Base-by-base conservation (phyloP, 1,284 basidiomycete species). In the Chalciporus sp. region DNA sequence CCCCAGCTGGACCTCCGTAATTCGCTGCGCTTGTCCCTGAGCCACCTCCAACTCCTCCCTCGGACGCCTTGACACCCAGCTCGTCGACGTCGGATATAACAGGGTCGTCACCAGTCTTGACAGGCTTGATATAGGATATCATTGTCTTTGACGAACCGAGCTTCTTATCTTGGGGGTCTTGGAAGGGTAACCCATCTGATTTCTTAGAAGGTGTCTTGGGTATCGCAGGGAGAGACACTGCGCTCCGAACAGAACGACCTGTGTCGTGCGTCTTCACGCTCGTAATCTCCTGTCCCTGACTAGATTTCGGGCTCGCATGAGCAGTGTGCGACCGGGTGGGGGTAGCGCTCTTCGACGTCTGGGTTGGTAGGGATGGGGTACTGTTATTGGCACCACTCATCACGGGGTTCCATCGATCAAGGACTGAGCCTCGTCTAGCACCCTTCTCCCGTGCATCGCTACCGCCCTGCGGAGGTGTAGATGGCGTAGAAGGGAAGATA, bases 341-440 rank as follows among this genome's bases (percentile, higher is more conserved):
- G 0, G 57, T 54, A n/a, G 53, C 51, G 35, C 72, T 72, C 51
- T 75, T 76, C 12, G 76, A 72, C 3, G 76, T 62, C 2, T 65
- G 50, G 29, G 72, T 64, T 16, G 76, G 68, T 7, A 74, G 65
- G 9, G 72, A 68, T 0, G 79, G 66, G 1, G 71, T 51, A 10
- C 53, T 48, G 17, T 33, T 54, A 7, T 42, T 42, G 5, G 10
- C 52, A 42, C 59, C 51, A 33, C 55, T 67, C 58, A 66, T 57
- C 46, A 56, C 43, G 7, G 77, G 71, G 47, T 81, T 84, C 88
- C 88, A 90, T 28, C 88, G 79, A 63, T 89, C 85, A 39, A 90
- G 75, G 6, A 90, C 86, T 14, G 83, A 78, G 23, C 74, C 69
- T 59, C 79, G 77, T 60, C 74, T 74, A 10, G 71, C 69, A 49